Evolutionary conservation across 176 grass and related monocot species (phyloP).

Genomic region (Tuctoria greenei): DNA sequence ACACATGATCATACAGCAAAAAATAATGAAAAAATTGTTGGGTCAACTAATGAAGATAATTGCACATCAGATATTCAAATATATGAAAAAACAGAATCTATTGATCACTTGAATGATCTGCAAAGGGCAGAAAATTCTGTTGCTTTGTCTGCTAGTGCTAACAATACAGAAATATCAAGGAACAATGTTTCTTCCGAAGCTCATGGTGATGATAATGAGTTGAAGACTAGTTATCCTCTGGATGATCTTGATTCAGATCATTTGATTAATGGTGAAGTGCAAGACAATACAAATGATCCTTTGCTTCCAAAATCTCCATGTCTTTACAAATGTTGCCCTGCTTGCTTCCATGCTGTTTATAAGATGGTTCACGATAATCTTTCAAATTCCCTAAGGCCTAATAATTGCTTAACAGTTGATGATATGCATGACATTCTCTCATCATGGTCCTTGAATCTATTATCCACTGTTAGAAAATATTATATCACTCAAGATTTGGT

Average conservation of each 20-base stretch:
- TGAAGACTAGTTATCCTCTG: conserved; percentile 27
- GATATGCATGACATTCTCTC: conserved; percentile 84
- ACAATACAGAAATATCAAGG: conserved; percentile 33
- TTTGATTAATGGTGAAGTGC: conserved; percentile 30
- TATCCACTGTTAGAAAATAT: conserved; percentile 54
- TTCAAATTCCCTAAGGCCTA: conserved; percentile 52
- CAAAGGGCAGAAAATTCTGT: conserved; percentile 35
- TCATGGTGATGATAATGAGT: conserved; percentile 24
- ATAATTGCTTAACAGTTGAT: conserved; percentile 58
- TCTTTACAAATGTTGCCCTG: conserved; percentile 67
- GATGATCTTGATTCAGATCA: conserved; percentile 29
- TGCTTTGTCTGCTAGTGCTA: conserved; percentile 14
- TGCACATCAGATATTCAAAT: conserved; percentile 35
- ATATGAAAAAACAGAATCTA: conserved; percentile 27
- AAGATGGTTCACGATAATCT: conserved; percentile 55
- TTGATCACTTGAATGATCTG: conserved; percentile 32
- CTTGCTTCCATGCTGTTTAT: conserved; percentile 62
- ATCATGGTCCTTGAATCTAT: conserved; percentile 62
- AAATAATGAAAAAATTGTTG: conserved; percentile 25
- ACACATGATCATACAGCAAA: conserved; percentile 5
- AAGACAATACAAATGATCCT: conserved; percentile 25
- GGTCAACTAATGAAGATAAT: conserved; percentile 22
- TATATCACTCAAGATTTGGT: conserved; percentile 48
- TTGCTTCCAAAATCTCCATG: conserved; percentile 48
- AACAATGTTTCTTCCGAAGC: conserved; percentile 27